These are phyloP conservation scores for Eutrema yunnanense DNA, from an alignment of 345 rosid genomes.

Conservation along the genomic window DNA sequence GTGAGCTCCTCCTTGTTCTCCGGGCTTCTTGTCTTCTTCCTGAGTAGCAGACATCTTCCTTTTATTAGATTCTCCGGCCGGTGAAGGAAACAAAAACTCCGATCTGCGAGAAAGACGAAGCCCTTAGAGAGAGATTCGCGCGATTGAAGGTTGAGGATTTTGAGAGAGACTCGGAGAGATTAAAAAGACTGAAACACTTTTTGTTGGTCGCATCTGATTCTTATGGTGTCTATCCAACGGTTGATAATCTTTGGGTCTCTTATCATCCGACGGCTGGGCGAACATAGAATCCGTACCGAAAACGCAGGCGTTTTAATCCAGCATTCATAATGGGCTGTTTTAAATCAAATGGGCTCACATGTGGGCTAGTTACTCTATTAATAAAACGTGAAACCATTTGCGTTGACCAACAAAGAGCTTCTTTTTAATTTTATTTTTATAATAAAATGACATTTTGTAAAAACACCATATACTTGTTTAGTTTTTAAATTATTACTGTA, in stretches of 20 bases:
- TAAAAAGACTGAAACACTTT: conserved; percentile 3
- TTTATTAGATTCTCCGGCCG: neutral
- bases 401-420: neutral
- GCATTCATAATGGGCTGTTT: neutral
- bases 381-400: neutral
- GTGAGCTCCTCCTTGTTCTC: conserved; percentile 58
- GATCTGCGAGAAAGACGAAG: conserved; percentile 3
- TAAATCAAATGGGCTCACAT: neutral
- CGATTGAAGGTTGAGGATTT: conserved; percentile 6
- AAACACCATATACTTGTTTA: too few species aligned
- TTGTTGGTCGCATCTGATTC: conserved; percentile 27
- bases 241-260: neutral
- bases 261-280: conserved; percentile 7
- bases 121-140: conserved; percentile 18
- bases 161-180: neutral
- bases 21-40: conserved; percentile 81
- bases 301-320: neutral
- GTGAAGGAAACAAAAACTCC: neutral
- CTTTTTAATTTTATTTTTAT: too few species aligned
- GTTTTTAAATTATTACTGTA: too few species aligned
- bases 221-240: conserved; percentile 1
- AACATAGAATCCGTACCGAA: neutral
- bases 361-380: neutral
- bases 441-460: too few species aligned
- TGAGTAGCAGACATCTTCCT: conserved; percentile 41